Base-by-base conservation (phyloP, 2,329 filamentous ascomycete genomes). In the Leptographium flavum region DNA sequence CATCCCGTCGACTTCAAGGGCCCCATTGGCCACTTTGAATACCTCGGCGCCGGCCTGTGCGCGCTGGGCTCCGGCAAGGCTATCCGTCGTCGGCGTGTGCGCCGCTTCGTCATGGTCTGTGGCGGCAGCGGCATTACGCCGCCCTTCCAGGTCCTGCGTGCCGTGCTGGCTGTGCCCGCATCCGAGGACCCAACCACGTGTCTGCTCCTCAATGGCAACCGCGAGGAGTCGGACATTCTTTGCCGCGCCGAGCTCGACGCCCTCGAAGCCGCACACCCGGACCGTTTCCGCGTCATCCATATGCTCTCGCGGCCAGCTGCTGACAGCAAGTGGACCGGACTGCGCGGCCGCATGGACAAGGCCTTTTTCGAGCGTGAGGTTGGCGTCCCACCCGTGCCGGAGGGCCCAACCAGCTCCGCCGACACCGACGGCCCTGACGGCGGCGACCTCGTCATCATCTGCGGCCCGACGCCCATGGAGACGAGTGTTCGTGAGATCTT, bases 111-210 rank as follows among this genome's bases (percentile, higher is more conserved):
- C 57, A 94, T 94, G 87, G 79, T 94, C 28, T 92, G 85, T 54
- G 88, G 74, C 14, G 88, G 88, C 6, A 85, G 77, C n/a, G 88
- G 88, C 1, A 83, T 95, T 56, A 94, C 88, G n/a, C 88, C 88
- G 0, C 84, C 94, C 51, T 92, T 81, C 58, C 84, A 92, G 56
- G 83, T 94, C 3, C 66, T 93, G 43, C 70, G 84, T 7, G 81
- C 84, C 0, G 74, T 93, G 0, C 72, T 87, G 59, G 68, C 72
- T 39, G 76, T 90, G 50, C 67, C 71, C 40, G 76, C 92, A 49
- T 53, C 58, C 2, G 58, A 66, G 0, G 84, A 90, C 55, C 52
- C 60, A 9, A 92, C 84, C 0, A 64, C 60, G 2, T 94, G 86
- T 56, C 63, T 82, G 2, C 70, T 95, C 0, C 65, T 95, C 0